Evolutionary conservation across 2,329 filamentous ascomycete species (phyloP), one percentile per base, ranked within the genome.

Genomic region (Helminthosporium solani): DNA sequence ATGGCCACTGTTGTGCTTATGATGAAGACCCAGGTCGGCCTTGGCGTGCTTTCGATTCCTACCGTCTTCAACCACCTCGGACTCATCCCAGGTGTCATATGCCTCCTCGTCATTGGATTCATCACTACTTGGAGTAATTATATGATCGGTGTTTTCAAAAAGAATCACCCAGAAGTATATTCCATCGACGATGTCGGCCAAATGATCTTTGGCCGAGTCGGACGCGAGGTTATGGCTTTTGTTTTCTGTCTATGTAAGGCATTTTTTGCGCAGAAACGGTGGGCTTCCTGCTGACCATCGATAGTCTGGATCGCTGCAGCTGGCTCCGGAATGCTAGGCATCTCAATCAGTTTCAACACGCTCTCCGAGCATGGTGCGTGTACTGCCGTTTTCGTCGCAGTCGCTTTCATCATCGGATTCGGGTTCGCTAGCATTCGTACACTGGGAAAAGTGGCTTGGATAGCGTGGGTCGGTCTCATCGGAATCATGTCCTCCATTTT

Each of bases 281-380:
- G 30, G 19, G 42, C 40, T 14, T 46, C 36, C 36, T 40, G 15
- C 19, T 38, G 19, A 20, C 18, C 19, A 15, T 6, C 20, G 40
- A 38, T 15, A 57, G 54, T 53, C 33, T 60, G 55, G 53, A 60
- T 61, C n/a, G 86, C 88, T 69, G 78, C 86, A 53, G 83, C 85
- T 65, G 83, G 80, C 8, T 86, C 84, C 16, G 86, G 89, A 68
- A 77, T 86, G 51, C 71, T 88, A 53, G 86, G 23, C 60, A 80
- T 61, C 7, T 51, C 58, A 0, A 63, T 53, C 19, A 54, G 46
- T 9, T 33, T 61, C 19, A 63, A 60, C 42, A 76, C 74, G 76
- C 51, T 88, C 82, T 63, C 74, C 74, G 37, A 85, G 2, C 77
- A 85, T 50, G 80, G 77, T 1, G 78, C 81, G 0, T 88, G 84